These are phyloP conservation scores for Chlamydomonas sphaeroides DNA, from an alignment of 139 green algal genomes.

Conservation along the genomic window DNA sequence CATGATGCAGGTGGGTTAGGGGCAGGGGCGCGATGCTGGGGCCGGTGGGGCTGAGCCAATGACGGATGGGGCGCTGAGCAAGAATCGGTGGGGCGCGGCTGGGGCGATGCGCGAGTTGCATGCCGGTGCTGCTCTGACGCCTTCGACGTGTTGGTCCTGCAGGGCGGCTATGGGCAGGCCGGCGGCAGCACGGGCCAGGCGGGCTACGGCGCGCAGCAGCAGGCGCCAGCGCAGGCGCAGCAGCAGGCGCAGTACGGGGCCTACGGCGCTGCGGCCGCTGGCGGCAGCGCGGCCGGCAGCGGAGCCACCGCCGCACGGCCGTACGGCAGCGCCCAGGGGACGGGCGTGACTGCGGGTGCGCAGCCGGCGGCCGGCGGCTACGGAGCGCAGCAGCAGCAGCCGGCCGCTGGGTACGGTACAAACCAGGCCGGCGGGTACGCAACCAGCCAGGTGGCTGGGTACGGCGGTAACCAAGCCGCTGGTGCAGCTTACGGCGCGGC, in stretches of 20 bases:
- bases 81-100: too few relatives aligned
- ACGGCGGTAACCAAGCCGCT: too few relatives aligned
- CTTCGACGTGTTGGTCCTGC: background rate
- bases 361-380: background rate
- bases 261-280: constrained; percentile 1
- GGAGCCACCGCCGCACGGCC: background rate
- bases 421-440: background rate
- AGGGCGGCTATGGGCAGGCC: constrained; percentile 18
- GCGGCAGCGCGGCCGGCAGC: background rate
- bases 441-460: too few relatives aligned
- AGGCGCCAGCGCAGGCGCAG: background rate
- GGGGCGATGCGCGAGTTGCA: too few relatives aligned
- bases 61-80: too few relatives aligned
- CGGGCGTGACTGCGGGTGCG: background rate
- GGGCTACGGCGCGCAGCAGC: background rate
- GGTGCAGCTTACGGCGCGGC: too few relatives aligned
- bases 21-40: background rate
- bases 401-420: background rate
- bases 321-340: background rate
- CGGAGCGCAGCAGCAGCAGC: background rate
- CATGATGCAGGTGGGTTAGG: constrained; percentile 29
- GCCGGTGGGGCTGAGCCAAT: too few relatives aligned
- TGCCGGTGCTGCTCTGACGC: too few relatives aligned
- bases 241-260: constrained; percentile 28
- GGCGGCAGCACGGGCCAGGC: background rate